A percentile compares a stretch with the other conserved stretches of the same genome.
phyloP scores from a whole-genome alignment of 371 early-diverging fungal species.

The Furculomyces boomerangus region DNA sequence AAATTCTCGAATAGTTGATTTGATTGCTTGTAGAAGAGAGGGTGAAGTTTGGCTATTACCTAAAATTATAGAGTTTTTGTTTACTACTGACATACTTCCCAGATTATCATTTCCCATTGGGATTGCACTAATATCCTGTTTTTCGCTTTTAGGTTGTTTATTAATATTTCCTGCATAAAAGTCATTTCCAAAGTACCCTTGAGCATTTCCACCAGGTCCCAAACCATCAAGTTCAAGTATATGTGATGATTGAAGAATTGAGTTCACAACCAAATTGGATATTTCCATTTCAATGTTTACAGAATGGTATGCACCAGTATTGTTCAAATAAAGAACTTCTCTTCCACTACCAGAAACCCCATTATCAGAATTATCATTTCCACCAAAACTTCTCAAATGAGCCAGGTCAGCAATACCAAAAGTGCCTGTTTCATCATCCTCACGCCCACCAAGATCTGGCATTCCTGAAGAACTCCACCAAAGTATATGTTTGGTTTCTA shows the following conservation, averaged over 20 bases:
- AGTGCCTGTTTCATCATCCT: slow-evolving; percentile 25
- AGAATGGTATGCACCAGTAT: slow-evolving; percentile 51
- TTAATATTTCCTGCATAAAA: neutral
- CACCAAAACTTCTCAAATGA: too few species aligned
- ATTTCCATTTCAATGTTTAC: slow-evolving; percentile 75
- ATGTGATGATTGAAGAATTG: slow-evolving; percentile 39
- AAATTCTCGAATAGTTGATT: slow-evolving; percentile 59
- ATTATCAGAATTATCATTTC: slow-evolving; percentile 29
- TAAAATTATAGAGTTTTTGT: neutral
- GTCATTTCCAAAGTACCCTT: neutral
- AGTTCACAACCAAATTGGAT: slow-evolving; percentile 58
- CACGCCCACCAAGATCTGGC: slow-evolving; percentile 84
- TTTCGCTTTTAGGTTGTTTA: neutral
- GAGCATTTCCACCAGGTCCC: slow-evolving; percentile 10
- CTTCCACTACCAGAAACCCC: neutral
- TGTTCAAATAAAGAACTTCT: slow-evolving; percentile 34
- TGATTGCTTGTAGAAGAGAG: slow-evolving; percentile 52
- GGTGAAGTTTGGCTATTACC: slow-evolving; percentile 29
- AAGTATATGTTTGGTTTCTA: slow-evolving; percentile 51
- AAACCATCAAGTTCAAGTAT: slow-evolving; percentile 65
- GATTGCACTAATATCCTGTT: neutral
- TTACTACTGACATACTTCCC: slow-evolving; percentile 11
- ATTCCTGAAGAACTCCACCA: slow-evolving; percentile 73
- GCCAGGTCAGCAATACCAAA: neutral
- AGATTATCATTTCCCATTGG: slow-evolving; percentile 16